A percentile compares a stretch with the other conserved stretches of the same genome.
phyloP scores from a whole-genome alignment of 352 stramenopile genomes.

The Phytophthora podocarpi region DNA sequence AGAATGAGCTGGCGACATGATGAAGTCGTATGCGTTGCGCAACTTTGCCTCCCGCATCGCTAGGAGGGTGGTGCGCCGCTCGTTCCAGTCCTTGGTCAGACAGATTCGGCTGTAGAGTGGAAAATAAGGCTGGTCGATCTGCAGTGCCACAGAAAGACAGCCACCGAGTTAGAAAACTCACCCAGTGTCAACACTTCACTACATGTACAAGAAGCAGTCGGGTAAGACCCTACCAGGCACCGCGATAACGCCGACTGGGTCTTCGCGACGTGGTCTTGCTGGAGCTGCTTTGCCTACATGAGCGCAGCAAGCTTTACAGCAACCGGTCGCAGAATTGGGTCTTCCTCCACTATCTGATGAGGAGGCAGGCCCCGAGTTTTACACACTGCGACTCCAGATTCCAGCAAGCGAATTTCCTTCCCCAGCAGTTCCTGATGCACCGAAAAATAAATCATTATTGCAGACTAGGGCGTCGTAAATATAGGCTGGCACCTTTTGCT shows the following conservation, averaged over 20 bases:
- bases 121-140: slow-evolving; percentile 26
- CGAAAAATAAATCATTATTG: no score
- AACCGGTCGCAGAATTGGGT: slow-evolving; percentile 18
- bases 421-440: slow-evolving; percentile 14
- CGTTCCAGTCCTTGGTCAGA: slow-evolving; percentile 26
- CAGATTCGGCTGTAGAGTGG: slow-evolving; percentile 35
- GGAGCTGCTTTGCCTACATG: slow-evolving; percentile 12
- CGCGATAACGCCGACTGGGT: slow-evolving; percentile 21
- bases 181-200: no score
- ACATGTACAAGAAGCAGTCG: no score
- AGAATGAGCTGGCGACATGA: slow-evolving; percentile 15
- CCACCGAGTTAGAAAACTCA: background rate
- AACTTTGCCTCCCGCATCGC: slow-evolving; percentile 25
- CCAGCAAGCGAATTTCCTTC: slow-evolving; percentile 20
- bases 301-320: slow-evolving; percentile 12
- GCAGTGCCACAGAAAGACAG: no score
- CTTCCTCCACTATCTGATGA: slow-evolving; percentile 9
- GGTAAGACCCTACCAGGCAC: slow-evolving; percentile 25
- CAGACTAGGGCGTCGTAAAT: no score
- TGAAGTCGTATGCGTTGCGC: slow-evolving; percentile 27
- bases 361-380: slow-evolving; percentile 9
- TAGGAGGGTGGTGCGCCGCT: slow-evolving; percentile 23
- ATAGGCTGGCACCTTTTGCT: slow-evolving; percentile 27
- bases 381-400: slow-evolving; percentile 20
- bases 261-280: slow-evolving; percentile 23